Conservation (phyloP, 148 eudicot genomes). For the Nepenthes gracilis region DNA sequence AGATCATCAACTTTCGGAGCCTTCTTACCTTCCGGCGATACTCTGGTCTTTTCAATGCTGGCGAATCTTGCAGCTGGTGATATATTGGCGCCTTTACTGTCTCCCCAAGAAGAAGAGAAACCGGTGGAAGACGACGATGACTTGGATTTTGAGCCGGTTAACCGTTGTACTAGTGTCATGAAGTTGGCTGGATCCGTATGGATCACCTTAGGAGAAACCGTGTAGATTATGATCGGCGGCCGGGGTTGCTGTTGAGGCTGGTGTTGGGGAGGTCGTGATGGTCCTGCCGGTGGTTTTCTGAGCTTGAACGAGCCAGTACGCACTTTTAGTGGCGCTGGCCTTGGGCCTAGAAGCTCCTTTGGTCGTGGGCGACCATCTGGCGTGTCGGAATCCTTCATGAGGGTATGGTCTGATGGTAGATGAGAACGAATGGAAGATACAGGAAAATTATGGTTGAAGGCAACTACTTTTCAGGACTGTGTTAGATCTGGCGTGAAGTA, state of each 20-base stretch:
- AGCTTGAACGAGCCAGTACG: not conserved
- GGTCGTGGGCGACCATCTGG: not conserved
- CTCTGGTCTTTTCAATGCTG: conserved; percentile 40
- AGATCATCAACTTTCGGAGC: conserved; percentile 1
- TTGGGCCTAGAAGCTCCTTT: conserved; percentile 1
- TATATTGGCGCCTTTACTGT: conserved; percentile 9
- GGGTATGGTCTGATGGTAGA: too few species aligned
- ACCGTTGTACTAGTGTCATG: conserved; percentile 76
- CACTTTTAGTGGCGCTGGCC: not conserved
- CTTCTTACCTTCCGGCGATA: conserved; percentile 25
- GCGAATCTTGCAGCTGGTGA: conserved; percentile 66
- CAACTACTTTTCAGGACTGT: too few species aligned
- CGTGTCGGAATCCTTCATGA: not conserved
- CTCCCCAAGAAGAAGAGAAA: conserved; percentile 6
- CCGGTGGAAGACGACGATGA: conserved; percentile 16
- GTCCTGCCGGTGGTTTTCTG: not conserved
- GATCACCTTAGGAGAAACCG: conserved; percentile 83
- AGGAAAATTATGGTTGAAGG: too few species aligned
- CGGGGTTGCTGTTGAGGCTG: conserved; percentile 13
- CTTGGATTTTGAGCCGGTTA: conserved; percentile 48
- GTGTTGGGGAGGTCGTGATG: not conserved
- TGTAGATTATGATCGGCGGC: conserved; percentile 73
- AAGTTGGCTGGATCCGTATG: conserved; percentile 77
- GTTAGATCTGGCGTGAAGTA: too few species aligned
- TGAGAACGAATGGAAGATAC: too few species aligned